phyloP scores from a whole-genome alignment of 768 basidiomycete genomes.

The Pleurotus citrinopileatus region DNA sequence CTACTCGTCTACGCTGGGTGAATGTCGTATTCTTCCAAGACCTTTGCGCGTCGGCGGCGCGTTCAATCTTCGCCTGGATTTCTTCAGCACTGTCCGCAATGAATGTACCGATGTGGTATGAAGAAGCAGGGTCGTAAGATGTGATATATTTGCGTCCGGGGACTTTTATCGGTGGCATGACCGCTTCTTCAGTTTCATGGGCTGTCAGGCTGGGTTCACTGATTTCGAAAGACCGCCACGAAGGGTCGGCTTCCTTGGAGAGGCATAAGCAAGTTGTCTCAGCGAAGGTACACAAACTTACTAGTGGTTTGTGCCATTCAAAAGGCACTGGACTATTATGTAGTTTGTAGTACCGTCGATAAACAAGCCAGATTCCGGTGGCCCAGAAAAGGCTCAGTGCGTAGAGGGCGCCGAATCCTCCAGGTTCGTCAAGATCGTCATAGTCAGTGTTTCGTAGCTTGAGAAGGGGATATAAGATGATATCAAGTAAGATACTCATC shows the following conservation, averaged over 20 bases:
- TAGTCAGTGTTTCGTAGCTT: constrained; percentile 42
- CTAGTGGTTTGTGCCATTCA: constrained; percentile 52
- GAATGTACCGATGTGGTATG: constrained; percentile 73
- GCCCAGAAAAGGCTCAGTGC: constrained; percentile 69
- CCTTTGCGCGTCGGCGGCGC: constrained; percentile 64
- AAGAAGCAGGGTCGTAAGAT: constrained; percentile 88
- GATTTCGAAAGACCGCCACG: constrained; percentile 55
- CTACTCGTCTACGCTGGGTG: constrained; percentile 73
- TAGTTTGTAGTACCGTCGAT: constrained; percentile 69
- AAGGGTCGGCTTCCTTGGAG: constrained; percentile 54
- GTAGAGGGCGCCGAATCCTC: constrained; percentile 62
- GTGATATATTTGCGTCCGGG: constrained; percentile 73
- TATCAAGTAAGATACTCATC: constrained; percentile 44
- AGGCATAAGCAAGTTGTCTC: constrained; percentile 5
- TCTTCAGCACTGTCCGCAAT: constrained; percentile 72
- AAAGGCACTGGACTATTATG: constrained; percentile 76
- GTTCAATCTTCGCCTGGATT: constrained; percentile 69
- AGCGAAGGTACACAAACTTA: constrained; percentile 26
- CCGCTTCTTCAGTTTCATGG: constrained; percentile 48
- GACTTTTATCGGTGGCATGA: constrained; percentile 47
- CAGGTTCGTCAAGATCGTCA: constrained; percentile 45
- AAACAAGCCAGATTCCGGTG: constrained; percentile 77
- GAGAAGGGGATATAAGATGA: constrained; percentile 53
- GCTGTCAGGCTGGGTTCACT: constrained; percentile 59
- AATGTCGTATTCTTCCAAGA: constrained; percentile 78